Base-by-base conservation (phyloP, 495 filamentous ascomycete species). In the Aspergillus asperescens region DNA sequence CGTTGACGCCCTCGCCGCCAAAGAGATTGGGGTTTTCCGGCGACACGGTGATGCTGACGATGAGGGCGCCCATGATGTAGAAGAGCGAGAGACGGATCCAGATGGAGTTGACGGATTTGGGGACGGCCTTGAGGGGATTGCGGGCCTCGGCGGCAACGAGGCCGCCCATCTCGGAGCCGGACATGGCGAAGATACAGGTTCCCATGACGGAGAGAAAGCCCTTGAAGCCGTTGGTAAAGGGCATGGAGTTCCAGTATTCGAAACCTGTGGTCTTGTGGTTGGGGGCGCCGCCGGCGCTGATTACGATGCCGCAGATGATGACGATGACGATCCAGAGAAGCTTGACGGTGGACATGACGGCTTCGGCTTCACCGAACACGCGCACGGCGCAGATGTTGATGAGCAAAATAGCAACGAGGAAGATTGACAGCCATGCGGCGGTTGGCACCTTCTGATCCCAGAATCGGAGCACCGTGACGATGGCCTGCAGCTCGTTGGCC, bases 181-280 rank as follows among this genome's bases (percentile, higher is more conserved):
- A 74, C 62, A 87, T 86, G 29, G 85, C 71, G 59, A 88, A 87
- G 52, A 82, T 78, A 24, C 84, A 83, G 9, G 79, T 78, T 32
- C 84, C 80, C 67, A 86, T 84, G 42, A 86, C 82, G 4, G 74
- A 66, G 54, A 80, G 79, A 62, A 86, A 81, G 9, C 85, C 85
- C 52, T 83, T 81, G 74, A 88, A 87, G 32, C 82, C 82, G 55
- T 86, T 78, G 12, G 67, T 64, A 67, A 89, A 88, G 2, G 84
- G 81, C 22, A 79, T 77, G 1, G 77, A 79, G 34, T 78, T 72
- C 84, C 84, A 86, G 63, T 84, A 85, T 27, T 72, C 68, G 58
- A 82, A 81, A 1, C 83, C 83, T 55, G 72, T 56, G 65, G 78
- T 69, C 13, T 73, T 76, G 10, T 66, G 70, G 1, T 76, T 74